These are phyloP conservation scores for Alopecurus myosuroides DNA, from an alignment of 176 grass and related monocot genomes.

Conservation along the genomic window DNA sequence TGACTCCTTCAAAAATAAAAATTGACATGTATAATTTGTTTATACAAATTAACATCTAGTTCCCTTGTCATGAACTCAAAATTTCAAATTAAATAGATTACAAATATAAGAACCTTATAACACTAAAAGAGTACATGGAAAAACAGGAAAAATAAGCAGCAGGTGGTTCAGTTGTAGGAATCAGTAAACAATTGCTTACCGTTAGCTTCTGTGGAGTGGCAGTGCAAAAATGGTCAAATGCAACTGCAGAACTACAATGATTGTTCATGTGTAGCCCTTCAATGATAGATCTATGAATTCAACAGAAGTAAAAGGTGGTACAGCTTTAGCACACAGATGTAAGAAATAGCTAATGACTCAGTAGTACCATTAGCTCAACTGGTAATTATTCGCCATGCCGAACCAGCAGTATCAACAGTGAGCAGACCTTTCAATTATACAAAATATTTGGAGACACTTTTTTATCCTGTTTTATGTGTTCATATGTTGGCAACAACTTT, in stretches of 20 bases:
- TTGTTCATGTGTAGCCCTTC: not conserved
- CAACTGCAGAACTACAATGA: not conserved
- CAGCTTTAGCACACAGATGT: not conserved
- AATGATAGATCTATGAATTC: not conserved
- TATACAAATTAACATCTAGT: not conserved
- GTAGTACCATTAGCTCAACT: not conserved
- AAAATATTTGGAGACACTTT: not conserved
- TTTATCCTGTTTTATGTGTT: not conserved
- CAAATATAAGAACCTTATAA: not conserved
- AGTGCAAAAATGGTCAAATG: not conserved
- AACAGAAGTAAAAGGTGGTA: not conserved
- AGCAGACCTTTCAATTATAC: not conserved
- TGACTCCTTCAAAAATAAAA: not conserved
- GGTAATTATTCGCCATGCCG: not conserved
- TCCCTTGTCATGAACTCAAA: not conserved
- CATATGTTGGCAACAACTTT: not conserved
- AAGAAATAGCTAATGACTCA: too few species aligned
- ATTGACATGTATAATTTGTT: not conserved
- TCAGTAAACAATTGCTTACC: not conserved
- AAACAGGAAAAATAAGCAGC: not conserved
- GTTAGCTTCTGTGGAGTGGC: not conserved
- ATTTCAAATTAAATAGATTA: not conserved
- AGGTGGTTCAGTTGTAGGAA: not conserved
- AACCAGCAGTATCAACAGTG: not conserved
- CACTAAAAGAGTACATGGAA: not conserved